A percentile compares a stretch with the other conserved stretches of the same genome.
These are phyloP conservation scores for Suillus discolor DNA, from an alignment of 768 basidiomycete species.

Conservation along the genomic window DNA sequence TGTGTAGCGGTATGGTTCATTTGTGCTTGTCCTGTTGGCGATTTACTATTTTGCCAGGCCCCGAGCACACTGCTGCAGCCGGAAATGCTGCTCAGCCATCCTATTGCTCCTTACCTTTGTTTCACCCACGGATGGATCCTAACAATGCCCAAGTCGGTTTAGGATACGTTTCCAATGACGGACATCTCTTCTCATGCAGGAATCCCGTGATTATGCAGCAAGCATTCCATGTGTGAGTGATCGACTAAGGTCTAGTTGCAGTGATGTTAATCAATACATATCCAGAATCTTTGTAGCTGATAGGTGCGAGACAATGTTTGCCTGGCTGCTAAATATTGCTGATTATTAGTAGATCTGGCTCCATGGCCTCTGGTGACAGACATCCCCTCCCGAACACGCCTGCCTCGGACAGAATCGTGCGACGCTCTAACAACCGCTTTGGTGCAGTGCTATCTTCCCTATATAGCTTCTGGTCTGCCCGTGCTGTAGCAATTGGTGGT, in stretches of 20 bases:
- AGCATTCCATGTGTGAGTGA: conserved; percentile 61
- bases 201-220: conserved; percentile 56
- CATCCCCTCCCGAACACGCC: conserved; percentile 49
- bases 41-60: conserved; percentile 34
- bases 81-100: conserved; percentile 48
- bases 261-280: neutral
- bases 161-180: conserved; percentile 58
- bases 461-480: conserved; percentile 57
- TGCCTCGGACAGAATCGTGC: conserved; percentile 38
- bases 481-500: conserved; percentile 39
- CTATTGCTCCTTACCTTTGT: conserved; percentile 54
- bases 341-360: conserved; percentile 43
- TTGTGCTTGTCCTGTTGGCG: neutral
- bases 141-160: conserved; percentile 30
- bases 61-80: conserved; percentile 48
- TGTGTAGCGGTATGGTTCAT: conserved; percentile 46
- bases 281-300: conserved; percentile 59
- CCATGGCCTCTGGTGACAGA: conserved; percentile 48
- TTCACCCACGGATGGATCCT: conserved; percentile 44
- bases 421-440: conserved; percentile 46
- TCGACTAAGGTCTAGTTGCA: neutral
- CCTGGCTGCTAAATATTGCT: conserved; percentile 4
- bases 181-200: conserved; percentile 54
- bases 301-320: conserved; percentile 30
- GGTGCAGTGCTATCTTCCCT: conserved; percentile 62